A percentile compares a stretch with the other conserved stretches of the same genome.
Evolutionary conservation across 2,329 filamentous ascomycete species (phyloP).

Genomic region (Polytolypa hystricis): DNA sequence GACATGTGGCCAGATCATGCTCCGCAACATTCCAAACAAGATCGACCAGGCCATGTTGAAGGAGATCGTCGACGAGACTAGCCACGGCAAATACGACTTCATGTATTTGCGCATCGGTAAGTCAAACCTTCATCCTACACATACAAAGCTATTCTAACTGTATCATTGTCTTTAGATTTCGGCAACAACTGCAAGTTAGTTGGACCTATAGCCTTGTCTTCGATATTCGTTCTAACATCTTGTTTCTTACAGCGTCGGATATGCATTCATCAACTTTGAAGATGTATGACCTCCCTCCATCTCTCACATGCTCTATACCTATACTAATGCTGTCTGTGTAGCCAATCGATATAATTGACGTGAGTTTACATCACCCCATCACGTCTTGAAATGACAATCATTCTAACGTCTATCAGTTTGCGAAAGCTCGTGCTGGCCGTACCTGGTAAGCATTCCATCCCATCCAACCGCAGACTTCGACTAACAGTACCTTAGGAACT

Average conservation of each 20-base stretch:
- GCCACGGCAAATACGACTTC: conserved; percentile 80
- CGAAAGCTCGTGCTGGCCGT: conserved; percentile 57
- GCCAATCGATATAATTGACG: conserved; percentile 63
- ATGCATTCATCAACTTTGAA: conserved; percentile 93
- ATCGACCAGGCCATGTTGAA: conserved; percentile 67
- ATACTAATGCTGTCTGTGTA: conserved; percentile 33
- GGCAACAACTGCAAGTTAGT: conserved; percentile 72
- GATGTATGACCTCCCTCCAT: conserved; percentile 45
- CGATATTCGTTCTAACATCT: neutral
- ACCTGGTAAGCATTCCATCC: conserved; percentile 44
- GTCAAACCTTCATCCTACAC: conserved; percentile 7
- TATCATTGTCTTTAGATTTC: conserved; percentile 45
- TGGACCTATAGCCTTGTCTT: neutral
- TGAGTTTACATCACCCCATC: conserved; percentile 28
- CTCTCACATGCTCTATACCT: neutral
- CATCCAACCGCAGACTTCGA: neutral
- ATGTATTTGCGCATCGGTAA: conserved; percentile 78
- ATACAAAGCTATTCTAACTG: conserved; percentile 1
- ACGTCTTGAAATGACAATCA: conserved; percentile 1
- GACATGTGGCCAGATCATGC: conserved; percentile 59
- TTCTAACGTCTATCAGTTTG: conserved; percentile 47
- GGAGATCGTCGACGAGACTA: conserved; percentile 64
- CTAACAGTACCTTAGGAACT: conserved; percentile 46
- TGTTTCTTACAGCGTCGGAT: conserved; percentile 59
- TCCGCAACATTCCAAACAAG: conserved; percentile 89